Evolutionary conservation across 306 rosid genomes (phyloP), one percentile per base, ranked within the genome.

Genomic region (Acacia melanoxylon): DNA sequence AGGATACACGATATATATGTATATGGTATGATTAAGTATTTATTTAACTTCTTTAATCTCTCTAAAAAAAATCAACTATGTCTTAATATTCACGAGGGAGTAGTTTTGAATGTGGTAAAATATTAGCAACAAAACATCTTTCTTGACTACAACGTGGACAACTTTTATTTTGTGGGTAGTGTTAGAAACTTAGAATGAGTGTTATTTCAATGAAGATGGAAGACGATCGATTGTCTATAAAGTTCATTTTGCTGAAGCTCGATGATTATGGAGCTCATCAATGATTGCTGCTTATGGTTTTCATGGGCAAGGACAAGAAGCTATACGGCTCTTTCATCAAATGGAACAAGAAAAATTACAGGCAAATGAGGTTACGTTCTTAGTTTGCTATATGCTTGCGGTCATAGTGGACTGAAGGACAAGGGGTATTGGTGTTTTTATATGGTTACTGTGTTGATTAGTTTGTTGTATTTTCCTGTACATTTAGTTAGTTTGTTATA

Each of bases 201-300:
- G 19, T 8, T 78, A 15, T 31, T 74, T 20, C 65, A 11, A 25
- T 68, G 72, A 68, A 74, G 29, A 56, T 54, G 9, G 27, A 68
- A 20, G 19, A 67, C 24, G 44, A 25, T 61, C 71, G 76, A 24
- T 29, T 67, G 8, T 29, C 62, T 80, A 5, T 5, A 2, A 45
- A 25, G 13, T 82, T 62, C 16, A 51, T 41, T 79, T 79, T 69
- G 8, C 22, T 69, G 37, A 41, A 24, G 48, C 33, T 44, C 1
- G 31, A 29, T 29, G 31, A 14, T 67, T 83, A 67, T 92, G 97
- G 98, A 93, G 91, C 85, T 87, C 99, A 24, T 27, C 31, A 29
- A 90, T 95, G 94, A 93, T 95, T 72, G 84, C 94, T 75, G 97
- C 99, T 45, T 91, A 89, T 73, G 99, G 98, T 73, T 93, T 92